These are phyloP conservation scores for Gaillardinia entomophila DNA, from an alignment of 805 yeast species.

Conservation along the genomic window DNA sequence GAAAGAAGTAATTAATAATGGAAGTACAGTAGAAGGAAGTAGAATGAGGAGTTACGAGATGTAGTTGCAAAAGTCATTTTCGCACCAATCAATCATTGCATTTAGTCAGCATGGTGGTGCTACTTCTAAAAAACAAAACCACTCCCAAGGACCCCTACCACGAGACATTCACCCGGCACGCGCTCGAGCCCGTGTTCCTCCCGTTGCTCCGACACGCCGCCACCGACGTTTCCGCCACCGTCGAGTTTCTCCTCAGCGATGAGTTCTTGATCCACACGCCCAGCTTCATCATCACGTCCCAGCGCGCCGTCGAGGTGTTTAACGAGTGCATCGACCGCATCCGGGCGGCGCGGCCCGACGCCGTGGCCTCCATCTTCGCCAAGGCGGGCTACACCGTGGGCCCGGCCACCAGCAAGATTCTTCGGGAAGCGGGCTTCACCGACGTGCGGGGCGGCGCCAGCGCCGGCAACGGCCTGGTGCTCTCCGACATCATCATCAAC, in stretches of 20 bases:
- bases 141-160: conserved; percentile 65
- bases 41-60: too few species aligned
- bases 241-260: conserved; percentile 36
- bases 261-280: conserved; percentile 36
- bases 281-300: conserved; percentile 77
- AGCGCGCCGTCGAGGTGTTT: conserved; percentile 83
- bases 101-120: conserved; percentile 15
- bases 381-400: conserved; percentile 84
- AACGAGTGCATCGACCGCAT: conserved; percentile 36
- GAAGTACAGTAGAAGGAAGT: too few species aligned
- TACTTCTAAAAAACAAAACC: conserved; percentile 69
- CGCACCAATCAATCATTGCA: neutral
- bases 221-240: conserved; percentile 41
- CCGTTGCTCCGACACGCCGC: conserved; percentile 71
- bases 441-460: conserved; percentile 65
- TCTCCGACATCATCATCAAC: conserved; percentile 57
- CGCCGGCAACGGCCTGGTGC: conserved; percentile 75
- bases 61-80: too few species aligned
- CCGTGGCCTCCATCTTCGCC: conserved; percentile 21
- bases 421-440: conserved; percentile 57
- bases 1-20: too few species aligned
- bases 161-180: conserved; percentile 28
- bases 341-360: conserved; percentile 9
- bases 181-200: conserved; percentile 48
- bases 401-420: conserved; percentile 69